A percentile compares a stretch with the other conserved stretches of the same genome.
phyloP scores from a whole-genome alignment of 1,139 yeast species.

The Pichia kudriavzevii region DNA sequence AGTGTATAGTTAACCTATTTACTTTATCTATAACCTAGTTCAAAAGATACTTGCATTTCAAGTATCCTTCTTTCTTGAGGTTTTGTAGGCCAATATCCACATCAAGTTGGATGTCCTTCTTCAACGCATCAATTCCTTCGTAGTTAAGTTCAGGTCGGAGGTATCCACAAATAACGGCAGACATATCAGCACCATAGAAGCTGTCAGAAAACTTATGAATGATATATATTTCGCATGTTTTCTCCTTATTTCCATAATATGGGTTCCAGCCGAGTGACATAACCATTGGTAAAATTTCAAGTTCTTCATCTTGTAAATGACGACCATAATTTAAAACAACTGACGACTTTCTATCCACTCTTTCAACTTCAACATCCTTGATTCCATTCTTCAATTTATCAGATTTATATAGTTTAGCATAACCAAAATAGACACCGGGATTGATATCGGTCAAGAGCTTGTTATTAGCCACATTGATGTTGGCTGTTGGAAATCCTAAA shows the following conservation, averaged over 20 bases:
- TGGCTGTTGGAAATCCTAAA: constrained; percentile 93
- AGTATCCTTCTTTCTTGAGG: constrained; percentile 22
- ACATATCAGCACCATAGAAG: constrained; percentile 79
- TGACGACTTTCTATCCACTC: constrained; percentile 38
- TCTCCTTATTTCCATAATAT: constrained; percentile 68
- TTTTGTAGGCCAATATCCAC: constrained; percentile 49
- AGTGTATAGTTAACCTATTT: neutral
- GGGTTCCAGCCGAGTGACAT: constrained; percentile 98
- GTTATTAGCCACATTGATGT: constrained; percentile 57
- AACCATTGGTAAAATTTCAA: constrained; percentile 66
- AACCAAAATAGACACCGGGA: constrained; percentile 91
- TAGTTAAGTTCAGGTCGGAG: constrained; percentile 88
- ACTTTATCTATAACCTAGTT: constrained; percentile 30
- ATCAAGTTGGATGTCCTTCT: constrained; percentile 77
- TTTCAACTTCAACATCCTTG: constrained; percentile 15
- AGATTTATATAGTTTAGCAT: constrained; percentile 37
- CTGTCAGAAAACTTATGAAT: constrained; percentile 57
- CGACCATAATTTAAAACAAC: constrained; percentile 59
- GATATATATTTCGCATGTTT: constrained; percentile 83
- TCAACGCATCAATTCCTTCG: constrained; percentile 78
- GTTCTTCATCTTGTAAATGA: constrained; percentile 37
- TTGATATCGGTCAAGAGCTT: constrained; percentile 39
- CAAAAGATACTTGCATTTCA: constrained; percentile 16
- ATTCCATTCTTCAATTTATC: neutral
- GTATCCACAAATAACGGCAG: constrained; percentile 72